phyloP scores from a whole-genome alignment of 441 rosid species.

The Arabidopsis lyrata region DNA sequence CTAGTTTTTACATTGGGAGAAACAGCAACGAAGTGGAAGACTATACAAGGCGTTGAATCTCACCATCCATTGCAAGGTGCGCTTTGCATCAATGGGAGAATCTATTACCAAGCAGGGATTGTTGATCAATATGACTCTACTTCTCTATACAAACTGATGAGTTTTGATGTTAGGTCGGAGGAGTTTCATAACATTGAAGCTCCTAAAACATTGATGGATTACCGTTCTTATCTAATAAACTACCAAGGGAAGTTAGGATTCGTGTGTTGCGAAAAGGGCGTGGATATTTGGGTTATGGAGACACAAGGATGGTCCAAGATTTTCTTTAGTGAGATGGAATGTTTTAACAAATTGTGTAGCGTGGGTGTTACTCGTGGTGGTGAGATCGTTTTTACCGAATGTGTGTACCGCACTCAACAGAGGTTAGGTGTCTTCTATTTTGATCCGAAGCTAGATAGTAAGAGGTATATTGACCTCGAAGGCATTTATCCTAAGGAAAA shows the following conservation, averaged over 20 bases:
- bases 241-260: constrained; percentile 1
- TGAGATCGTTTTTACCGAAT: background rate
- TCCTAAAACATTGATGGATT: background rate
- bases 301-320: constrained; percentile 2
- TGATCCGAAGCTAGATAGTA: background rate
- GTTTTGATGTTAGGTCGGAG: constrained; percentile 1
- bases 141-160: background rate
- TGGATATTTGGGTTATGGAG: constrained; percentile 3
- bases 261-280: background rate
- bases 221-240: background rate
- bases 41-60: background rate
- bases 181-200: background rate
- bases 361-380: background rate
- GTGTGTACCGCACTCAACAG: background rate
- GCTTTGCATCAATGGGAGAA: background rate
- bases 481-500: background rate
- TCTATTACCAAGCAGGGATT: constrained; percentile 6
- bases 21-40: background rate
- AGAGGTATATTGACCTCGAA: background rate
- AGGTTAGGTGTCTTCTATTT: background rate
- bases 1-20: constrained; percentile 7
- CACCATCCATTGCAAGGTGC: constrained; percentile 5
- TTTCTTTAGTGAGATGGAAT: background rate
- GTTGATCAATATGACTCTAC: background rate
- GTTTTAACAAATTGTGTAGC: background rate